Evolutionary conservation across 1,284 basidiomycete species (phyloP), one percentile per base, ranked within the genome.

Genomic region (Tetrapyrgos nigripes): DNA sequence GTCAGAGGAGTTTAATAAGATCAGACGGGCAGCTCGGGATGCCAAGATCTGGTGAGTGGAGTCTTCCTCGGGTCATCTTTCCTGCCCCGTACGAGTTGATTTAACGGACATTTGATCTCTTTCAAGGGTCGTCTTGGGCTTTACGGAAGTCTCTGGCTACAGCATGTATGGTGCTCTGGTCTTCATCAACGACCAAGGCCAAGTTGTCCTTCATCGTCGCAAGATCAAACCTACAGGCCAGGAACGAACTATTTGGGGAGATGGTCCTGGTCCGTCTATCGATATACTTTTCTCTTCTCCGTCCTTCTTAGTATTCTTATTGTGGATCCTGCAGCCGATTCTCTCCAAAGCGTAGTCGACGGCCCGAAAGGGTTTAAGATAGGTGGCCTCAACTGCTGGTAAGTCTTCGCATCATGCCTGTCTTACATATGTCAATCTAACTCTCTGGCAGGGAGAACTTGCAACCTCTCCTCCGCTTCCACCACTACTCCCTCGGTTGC

Each of bases 181-280:
- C 6, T 58, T 66, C 44, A 62, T 66, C 29, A 57, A 57, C 47
- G 28, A 62, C 0, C 50, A 60, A n/a, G 65, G 65, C 3, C 31
- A 54, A 19, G 55, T 65, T 3, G 58, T 65, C 27, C 29, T 63
- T 17, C 62, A 66, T 40, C 64, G 65, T 1, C 62, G 64, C n/a
- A 66, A 66, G 50, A 29, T 65, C 21, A 66, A 66, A 51, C 62
- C 64, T 11, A 66, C 64, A 27, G 60, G 62, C 10, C 58, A 61
- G 11, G 64, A 66, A 46, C 58, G 64, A 33, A 66, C 64, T 13
- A 57, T 66, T 21, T 66, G 63, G 61, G 65, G 65, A n/a, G 65
- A 66, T 46, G 65, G 50, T 21, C 59, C 65, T 21, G 64, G 63
- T 61, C 14, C 5, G 51, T 50, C n/a, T 4, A 17, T 44, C 49